These are phyloP conservation scores for Leucosporidium creatinivorum DNA, from an alignment of 768 basidiomycete species.

Conservation along the genomic window DNA sequence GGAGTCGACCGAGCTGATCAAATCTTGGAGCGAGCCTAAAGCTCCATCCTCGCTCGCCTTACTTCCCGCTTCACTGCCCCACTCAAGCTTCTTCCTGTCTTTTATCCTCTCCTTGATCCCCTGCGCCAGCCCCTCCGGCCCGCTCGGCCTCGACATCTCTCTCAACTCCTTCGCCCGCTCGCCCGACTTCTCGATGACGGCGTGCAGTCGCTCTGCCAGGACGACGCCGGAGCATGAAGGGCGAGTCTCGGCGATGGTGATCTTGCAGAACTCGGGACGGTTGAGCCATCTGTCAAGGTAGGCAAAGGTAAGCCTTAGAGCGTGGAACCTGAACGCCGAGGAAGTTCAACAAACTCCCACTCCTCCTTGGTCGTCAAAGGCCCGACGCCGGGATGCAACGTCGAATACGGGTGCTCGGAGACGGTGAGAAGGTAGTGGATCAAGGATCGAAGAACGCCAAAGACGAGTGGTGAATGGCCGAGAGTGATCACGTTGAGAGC, in stretches of 20 bases:
- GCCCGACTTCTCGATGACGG: neutral
- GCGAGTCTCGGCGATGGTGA: neutral
- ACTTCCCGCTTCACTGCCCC: too few species aligned
- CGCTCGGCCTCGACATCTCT: neutral
- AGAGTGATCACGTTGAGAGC: neutral
- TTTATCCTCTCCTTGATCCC: too few species aligned
- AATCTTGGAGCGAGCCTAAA: neutral
- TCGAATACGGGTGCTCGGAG: neutral
- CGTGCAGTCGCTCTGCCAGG: neutral
- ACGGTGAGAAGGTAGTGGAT: constrained; percentile 4
- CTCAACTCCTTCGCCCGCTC: neutral
- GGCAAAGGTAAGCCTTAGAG: too few species aligned
- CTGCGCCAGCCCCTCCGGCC: too few species aligned
- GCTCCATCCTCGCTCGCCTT: neutral
- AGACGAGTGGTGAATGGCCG: neutral
- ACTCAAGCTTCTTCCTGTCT: too few species aligned
- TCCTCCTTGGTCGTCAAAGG: neutral
- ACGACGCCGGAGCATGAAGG: neutral
- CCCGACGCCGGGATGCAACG: neutral
- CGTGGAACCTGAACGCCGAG: too few species aligned
- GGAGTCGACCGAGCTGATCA: too few species aligned
- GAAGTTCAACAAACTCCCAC: neutral
- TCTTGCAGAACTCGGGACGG: neutral
- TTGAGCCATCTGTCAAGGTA: neutral
- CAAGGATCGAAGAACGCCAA: neutral